These are phyloP conservation scores for Chlamydomonas sp. DNA, from an alignment of 139 green algal species.

Conservation along the genomic window DNA sequence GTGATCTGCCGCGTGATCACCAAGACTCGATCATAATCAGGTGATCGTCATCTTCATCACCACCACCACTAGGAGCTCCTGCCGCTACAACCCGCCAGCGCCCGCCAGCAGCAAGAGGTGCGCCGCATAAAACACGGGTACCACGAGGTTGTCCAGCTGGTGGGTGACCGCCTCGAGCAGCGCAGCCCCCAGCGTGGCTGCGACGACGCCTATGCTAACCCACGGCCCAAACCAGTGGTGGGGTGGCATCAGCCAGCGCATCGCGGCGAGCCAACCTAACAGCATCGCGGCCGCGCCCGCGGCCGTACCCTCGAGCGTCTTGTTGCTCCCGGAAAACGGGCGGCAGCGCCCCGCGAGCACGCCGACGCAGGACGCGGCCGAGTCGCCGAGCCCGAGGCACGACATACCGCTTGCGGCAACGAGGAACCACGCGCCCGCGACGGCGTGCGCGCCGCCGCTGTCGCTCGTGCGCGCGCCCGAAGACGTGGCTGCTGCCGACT, in stretches of 20 bases:
- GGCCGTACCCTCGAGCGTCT: constrained; percentile 67
- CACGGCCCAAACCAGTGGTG: neutral
- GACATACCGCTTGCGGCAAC: constrained; percentile 40
- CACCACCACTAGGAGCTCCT: no score
- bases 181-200: constrained; percentile 39
- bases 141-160: constrained; percentile 77
- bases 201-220: neutral
- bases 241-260: constrained; percentile 3
- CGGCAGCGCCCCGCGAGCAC: constrained; percentile 24
- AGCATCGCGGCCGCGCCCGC: constrained; percentile 44
- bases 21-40: no score
- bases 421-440: neutral
- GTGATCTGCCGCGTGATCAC: no score
- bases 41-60: no score
- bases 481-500: no score
- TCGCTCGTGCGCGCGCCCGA: no score
- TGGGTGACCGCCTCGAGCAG: constrained; percentile 64
- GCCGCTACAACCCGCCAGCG: no score
- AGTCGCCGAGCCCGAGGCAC: constrained; percentile 53
- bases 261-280: constrained; percentile 25
- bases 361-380: constrained; percentile 48
- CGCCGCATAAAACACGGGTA: constrained; percentile 50
- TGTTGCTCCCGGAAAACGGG: constrained; percentile 37
- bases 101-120: constrained; percentile 23
- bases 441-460: no score